A percentile compares a stretch with the other conserved stretches of the same genome.
Evolutionary conservation across 805 yeast genomes (phyloP).

Genomic region (Ogataea paraovalis): DNA sequence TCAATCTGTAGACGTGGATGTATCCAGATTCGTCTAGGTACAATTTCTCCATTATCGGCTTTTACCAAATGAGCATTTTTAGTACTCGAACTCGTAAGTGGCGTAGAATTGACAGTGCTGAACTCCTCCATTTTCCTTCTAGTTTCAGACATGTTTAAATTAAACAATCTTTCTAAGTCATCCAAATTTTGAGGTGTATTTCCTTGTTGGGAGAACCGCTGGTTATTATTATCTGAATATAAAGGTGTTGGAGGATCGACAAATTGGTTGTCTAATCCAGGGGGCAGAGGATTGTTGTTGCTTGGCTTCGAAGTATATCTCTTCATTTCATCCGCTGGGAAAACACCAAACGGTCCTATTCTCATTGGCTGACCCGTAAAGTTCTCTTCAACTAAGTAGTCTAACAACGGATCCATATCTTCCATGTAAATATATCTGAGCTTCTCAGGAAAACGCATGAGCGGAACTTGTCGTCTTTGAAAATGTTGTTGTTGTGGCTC

Average conservation of each 20-base stretch:
- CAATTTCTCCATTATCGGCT: conserved; percentile 4
- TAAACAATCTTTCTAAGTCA: not conserved
- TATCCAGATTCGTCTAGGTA: conserved; percentile 32
- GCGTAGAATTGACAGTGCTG: not conserved
- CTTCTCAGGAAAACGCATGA: conserved; percentile 36
- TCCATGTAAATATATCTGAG: conserved; percentile 36
- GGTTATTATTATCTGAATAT: not conserved
- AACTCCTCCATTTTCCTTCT: not conserved
- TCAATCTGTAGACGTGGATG: conserved; percentile 30
- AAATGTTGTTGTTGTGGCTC: conserved; percentile 19
- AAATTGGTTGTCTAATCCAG: not conserved
- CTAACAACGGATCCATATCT: conserved; percentile 37
- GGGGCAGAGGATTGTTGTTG: not conserved
- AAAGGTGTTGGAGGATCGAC: not conserved
- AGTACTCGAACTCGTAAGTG: not conserved
- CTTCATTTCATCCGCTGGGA: not conserved
- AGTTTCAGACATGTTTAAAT: not conserved
- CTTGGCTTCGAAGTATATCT: not conserved
- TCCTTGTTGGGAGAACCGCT: not conserved
- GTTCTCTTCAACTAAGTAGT: conserved; percentile 15
- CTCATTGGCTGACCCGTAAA: conserved; percentile 26
- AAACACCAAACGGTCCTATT: conserved; percentile 30
- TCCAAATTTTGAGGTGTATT: not conserved
- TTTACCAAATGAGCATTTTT: not conserved
- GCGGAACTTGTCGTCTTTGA: conserved; percentile 43